Conservation (phyloP, 202 grass and related monocot species). For the Musa balbisiana region DNA sequence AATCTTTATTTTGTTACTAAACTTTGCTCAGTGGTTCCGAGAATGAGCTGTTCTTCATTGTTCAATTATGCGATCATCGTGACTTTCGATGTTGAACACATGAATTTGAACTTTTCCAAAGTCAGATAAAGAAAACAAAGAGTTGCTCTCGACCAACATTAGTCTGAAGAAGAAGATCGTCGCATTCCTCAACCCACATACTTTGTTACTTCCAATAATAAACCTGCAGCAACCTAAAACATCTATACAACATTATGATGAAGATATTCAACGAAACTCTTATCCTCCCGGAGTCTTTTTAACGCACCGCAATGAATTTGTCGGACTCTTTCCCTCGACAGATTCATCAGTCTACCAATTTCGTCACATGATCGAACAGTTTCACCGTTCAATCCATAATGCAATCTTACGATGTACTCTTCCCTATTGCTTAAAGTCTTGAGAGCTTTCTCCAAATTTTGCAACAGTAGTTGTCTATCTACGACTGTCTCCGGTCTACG, state of each 20-base stretch:
- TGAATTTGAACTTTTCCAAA: too few relatives aligned
- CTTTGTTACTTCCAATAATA: too few relatives aligned
- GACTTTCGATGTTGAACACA: too few relatives aligned
- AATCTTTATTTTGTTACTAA: too few relatives aligned
- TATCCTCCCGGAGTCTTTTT: conserved; percentile 28
- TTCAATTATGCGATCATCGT: too few relatives aligned
- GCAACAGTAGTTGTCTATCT: conserved; percentile 14
- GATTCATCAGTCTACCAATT: conserved; percentile 20
- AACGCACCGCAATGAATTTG: conserved; percentile 23
- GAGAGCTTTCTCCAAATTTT: conserved; percentile 26
- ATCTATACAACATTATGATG: conserved; percentile 10
- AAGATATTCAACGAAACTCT: conserved; percentile 26
- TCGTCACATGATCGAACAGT: conserved; percentile 17
- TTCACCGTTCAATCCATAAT: conserved; percentile 21
- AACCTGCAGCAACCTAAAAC: neutral
- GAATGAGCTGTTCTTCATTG: too few relatives aligned
- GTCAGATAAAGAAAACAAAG: too few relatives aligned
- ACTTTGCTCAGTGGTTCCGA: too few relatives aligned
- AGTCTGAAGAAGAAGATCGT: too few relatives aligned
- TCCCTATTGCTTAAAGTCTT: conserved; percentile 24
- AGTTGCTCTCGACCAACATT: too few relatives aligned
- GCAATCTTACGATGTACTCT: conserved; percentile 27
- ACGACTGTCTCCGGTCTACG: conserved; percentile 15
- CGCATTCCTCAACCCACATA: too few relatives aligned
- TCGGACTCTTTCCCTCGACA: conserved; percentile 25